Percentiles rank a stretch among this genome's conserved stretches.
Conservation (phyloP, 495 filamentous ascomycete species). For the Penicillium cosmopolitanum region DNA sequence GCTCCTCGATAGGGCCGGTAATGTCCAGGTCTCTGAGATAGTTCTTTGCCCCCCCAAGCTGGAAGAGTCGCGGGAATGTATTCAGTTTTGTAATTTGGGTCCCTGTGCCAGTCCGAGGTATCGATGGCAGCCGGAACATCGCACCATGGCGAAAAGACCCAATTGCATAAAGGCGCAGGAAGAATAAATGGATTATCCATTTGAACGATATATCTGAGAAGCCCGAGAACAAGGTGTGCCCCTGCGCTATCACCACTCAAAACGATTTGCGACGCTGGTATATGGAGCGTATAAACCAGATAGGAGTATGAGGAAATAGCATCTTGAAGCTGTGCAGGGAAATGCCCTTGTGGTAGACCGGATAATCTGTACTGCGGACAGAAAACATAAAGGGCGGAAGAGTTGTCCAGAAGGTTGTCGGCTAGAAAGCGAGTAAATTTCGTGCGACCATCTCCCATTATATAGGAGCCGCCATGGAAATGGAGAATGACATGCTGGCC, state of each 20-base stretch:
- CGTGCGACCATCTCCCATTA: constrained; percentile 23
- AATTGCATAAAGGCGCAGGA: constrained; percentile 26
- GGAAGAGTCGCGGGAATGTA: constrained; percentile 36
- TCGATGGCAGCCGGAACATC: constrained; percentile 22
- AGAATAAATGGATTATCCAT: constrained; percentile 14
- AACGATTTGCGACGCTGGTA: constrained; percentile 39
- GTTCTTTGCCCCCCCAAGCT: constrained; percentile 38
- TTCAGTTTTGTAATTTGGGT: constrained; percentile 41
- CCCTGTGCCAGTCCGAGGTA: constrained; percentile 15
- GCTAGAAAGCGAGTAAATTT: constrained; percentile 31
- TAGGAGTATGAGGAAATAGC: constrained; percentile 45
- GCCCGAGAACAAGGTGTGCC: constrained; percentile 40
- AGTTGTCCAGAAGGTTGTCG: constrained; percentile 36
- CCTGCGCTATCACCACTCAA: constrained; percentile 51
- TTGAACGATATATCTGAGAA: constrained; percentile 38
- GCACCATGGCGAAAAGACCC: constrained; percentile 47
- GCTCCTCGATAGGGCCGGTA: constrained; percentile 24
- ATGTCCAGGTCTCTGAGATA: constrained; percentile 28
- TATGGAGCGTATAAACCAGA: constrained; percentile 35
- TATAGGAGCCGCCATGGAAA: constrained; percentile 28
- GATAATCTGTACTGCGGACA: constrained; percentile 46
- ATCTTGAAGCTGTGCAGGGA: constrained; percentile 53
- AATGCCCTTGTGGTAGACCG: constrained; percentile 31
- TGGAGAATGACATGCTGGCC: constrained; percentile 38
- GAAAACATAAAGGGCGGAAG: constrained; percentile 29